A percentile compares a stretch with the other conserved stretches of the same genome.
Evolutionary conservation across 2,329 filamentous ascomycete species (phyloP).

Genomic region (Fusarium irregulare): DNA sequence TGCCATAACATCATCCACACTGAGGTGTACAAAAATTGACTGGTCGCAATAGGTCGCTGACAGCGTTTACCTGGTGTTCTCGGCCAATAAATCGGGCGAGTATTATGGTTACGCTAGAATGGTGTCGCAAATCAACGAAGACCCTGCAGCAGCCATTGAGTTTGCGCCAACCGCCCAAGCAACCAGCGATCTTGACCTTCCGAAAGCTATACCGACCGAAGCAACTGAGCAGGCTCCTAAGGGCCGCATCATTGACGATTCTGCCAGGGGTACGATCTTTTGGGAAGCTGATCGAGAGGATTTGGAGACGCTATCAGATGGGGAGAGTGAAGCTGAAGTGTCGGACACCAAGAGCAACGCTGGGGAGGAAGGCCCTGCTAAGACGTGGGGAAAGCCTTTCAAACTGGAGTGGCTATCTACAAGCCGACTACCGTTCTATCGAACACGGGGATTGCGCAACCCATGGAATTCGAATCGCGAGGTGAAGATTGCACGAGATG

Average conservation of each 20-base stretch:
- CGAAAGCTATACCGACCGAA: conserved; percentile 82
- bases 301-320: conserved; percentile 55
- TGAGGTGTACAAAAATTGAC: conserved; percentile 5
- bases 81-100: conserved; percentile 96
- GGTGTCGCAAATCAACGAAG: conserved; percentile 83
- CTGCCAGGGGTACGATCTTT: conserved; percentile 93
- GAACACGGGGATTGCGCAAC: conserved; percentile 87
- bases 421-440: conserved; percentile 85
- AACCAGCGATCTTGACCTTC: conserved; percentile 71
- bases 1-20: background rate
- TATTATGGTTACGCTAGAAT: conserved; percentile 97
- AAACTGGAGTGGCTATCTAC: conserved; percentile 91
- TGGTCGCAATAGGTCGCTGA: conserved; percentile 71
- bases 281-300: conserved; percentile 85
- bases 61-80: conserved; percentile 92
- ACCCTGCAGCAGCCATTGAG: conserved; percentile 75
- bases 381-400: conserved; percentile 92
- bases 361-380: conserved; percentile 60
- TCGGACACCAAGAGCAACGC: conserved; percentile 55
- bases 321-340: conserved; percentile 53
- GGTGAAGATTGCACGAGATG: conserved; percentile 94
- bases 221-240: conserved; percentile 82
- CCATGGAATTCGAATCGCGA: conserved; percentile 96
- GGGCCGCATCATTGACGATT: conserved; percentile 92
- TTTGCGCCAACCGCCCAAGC: conserved; percentile 74